Base-by-base conservation (phyloP, 2,329 filamentous ascomycete genomes). In the Parafenestella ontariensis region DNA sequence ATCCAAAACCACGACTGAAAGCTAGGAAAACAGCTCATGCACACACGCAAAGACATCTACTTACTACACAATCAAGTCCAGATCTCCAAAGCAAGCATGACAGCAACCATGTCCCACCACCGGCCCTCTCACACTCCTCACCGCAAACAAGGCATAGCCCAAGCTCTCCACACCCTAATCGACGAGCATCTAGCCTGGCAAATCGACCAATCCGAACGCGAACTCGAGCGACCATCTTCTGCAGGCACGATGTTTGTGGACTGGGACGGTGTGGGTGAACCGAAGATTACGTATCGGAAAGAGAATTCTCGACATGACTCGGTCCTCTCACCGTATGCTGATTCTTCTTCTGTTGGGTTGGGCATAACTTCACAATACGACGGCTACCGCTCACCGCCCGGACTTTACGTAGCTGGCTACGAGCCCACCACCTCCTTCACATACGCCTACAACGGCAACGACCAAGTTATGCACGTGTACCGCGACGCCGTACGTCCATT, bases 191-290 rank as follows among this genome's bases (percentile, higher is more conserved):
- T 68, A 26, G 55, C 65, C 13, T 56, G 53, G 47, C 56, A 64
- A 40, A 24, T 42, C 13, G 37, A 23, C 11, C 39, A 37, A 6
- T 20, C 50, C 10, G 31, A 50, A 41, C 17, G n/a, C 39, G 36
- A 50, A 41, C 17, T 13, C 39, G 36, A 23, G 34, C 56, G 21
- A 26, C 41, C 29, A 20, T 26, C 37, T 4, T 46, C 45, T 23
- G 40, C 48, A 1, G 61, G 61, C 7, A 69, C 68, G 2, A 49
- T 70, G 54, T 55, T 70, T 20, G 55, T 71, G 1, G 66, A 71
- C 41, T 70, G 59, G 41, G 58, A 63, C 20, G 36, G 54, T 1
- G 29, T 21, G 6, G 54, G 43, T 0, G 15, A 24, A 5, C 39
- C 40, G 3, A 34, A 31, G 15, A 26, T 53, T 37, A 33, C 29